Base-by-base conservation (phyloP, 305 asterid genomes). In the Fraxinus velutina region DNA sequence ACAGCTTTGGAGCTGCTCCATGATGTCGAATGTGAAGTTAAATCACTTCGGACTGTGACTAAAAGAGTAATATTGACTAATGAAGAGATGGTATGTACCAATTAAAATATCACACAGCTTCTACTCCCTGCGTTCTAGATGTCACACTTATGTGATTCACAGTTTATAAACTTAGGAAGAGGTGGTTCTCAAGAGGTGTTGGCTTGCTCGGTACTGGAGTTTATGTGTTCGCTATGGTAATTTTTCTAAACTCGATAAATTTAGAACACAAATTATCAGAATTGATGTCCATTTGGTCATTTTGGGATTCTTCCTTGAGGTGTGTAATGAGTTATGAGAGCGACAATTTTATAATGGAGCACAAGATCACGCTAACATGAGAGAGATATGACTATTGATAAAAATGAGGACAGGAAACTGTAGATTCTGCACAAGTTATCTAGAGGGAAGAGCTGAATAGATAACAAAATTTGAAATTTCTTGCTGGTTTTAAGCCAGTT, bases 181-280 rank as follows among this genome's bases (percentile, higher is more conserved):
- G 89, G 94, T 95, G 81, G 90, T 90, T 85, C 92, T 95, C 82
- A 95, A 93, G 92, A 89, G 97, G 90, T 92, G 93, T 81, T 93
- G 98, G 99, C 97, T 95, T 80, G 94, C 99, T 82, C 91, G 93
- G 12, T 89, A 88, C 88, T 95, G 99, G 99, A 85, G 88, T 82
- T 86, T 92, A 86, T 95, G 98, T 34, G 80, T 87, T 68, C 89
- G 81, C 42, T 81, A 89, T 76, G 99, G 99, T 95, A 86, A 86
- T 76, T 76, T 86, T 34, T 60, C 33, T 72, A 36, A 9, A 27
- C n/a, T 30, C 10, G n/a, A 42, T 55, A 24, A 2, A 44, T 83
- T 44, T 70, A 13, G 29, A 2, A 5, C 75, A 19, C 19, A 13
- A 57, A 21, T 29, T 32, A 7, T 81, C 55, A 39, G n/a, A 37